Evolutionary conservation across 2,329 filamentous ascomycete species (phyloP).

Genomic region (Fusarium praegraminearum): DNA sequence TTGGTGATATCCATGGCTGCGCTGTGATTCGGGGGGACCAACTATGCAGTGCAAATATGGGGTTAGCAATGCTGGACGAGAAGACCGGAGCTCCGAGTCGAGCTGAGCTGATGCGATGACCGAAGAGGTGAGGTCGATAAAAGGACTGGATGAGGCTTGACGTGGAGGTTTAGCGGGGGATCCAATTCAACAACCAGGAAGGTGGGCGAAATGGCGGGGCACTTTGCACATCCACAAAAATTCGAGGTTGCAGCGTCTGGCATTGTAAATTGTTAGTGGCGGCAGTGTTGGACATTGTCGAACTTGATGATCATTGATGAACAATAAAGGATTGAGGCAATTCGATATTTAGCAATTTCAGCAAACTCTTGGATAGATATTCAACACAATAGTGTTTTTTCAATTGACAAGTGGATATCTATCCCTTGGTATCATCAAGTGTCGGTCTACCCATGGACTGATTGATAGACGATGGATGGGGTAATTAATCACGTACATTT

Average conservation of each 20-base stretch:
- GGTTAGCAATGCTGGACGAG: not conserved
- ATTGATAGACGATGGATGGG: not conserved
- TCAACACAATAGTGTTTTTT: not conserved
- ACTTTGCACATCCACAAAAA: slow-evolving; percentile 41
- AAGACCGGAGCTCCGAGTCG: not conserved
- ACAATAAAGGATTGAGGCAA: too few relatives aligned
- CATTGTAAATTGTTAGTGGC: slow-evolving; percentile 36
- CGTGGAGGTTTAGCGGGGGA: slow-evolving; percentile 49
- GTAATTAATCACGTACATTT: not conserved
- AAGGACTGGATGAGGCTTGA: slow-evolving; percentile 43
- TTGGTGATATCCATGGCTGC: slow-evolving; percentile 86
- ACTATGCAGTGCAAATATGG: not conserved
- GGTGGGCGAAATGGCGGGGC: slow-evolving; percentile 45
- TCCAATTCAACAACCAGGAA: slow-evolving; percentile 28
- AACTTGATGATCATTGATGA: not conserved
- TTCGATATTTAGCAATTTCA: too few relatives aligned
- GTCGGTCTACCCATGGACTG: not conserved
- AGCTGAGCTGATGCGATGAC: slow-evolving; percentile 12
- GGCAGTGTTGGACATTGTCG: slow-evolving; percentile 8
- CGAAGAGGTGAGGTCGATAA: slow-evolving; percentile 29
- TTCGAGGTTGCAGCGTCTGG: slow-evolving; percentile 8
- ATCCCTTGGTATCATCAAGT: not conserved
- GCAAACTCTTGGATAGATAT: too few relatives aligned
- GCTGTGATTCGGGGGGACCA: not conserved
- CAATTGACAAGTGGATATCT: not conserved